Percentiles rank a stretch among this genome's conserved stretches.
These are phyloP conservation scores for Colletotrichum ledebouriae DNA, from an alignment of 2,329 filamentous ascomycete genomes.

Conservation along the genomic window DNA sequence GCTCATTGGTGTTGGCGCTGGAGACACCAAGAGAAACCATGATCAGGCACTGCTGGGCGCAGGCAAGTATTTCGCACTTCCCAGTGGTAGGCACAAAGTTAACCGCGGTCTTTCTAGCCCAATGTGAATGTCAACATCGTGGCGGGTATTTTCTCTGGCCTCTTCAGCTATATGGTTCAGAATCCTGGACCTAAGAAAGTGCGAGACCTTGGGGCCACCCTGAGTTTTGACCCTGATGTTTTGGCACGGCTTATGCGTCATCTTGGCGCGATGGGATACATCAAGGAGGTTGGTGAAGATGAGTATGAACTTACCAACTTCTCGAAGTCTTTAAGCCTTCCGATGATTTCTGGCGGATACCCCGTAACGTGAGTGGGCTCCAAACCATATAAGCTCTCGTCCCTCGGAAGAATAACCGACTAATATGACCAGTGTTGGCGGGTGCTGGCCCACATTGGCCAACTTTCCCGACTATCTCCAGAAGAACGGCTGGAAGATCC, in stretches of 20 bases:
- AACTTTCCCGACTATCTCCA: slow-evolving; percentile 35
- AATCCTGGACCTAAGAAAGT: slow-evolving; percentile 16
- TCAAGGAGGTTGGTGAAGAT: slow-evolving; percentile 50
- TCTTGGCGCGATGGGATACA: slow-evolving; percentile 51
- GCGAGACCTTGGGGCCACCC: not conserved
- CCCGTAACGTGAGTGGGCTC: slow-evolving; percentile 46
- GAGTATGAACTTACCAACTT: slow-evolving; percentile 51
- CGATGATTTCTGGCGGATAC: slow-evolving; percentile 46
- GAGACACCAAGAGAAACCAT: slow-evolving; percentile 52
- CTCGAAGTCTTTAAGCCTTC: slow-evolving; percentile 46
- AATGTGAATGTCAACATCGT: slow-evolving; percentile 11
- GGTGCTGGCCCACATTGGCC: slow-evolving; percentile 24
- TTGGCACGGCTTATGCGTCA: slow-evolving; percentile 52
- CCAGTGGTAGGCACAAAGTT: no score
- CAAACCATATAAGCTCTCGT: not conserved
- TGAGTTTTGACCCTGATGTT: slow-evolving; percentile 32
- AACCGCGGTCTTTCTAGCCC: not conserved
- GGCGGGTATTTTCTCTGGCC: slow-evolving; percentile 7
- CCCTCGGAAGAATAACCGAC: slow-evolving; percentile 18
- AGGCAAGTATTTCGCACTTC: slow-evolving; percentile 42
- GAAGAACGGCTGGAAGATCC: slow-evolving; percentile 8
- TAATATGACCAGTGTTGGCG: slow-evolving; percentile 11
- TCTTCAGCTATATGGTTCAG: slow-evolving; percentile 22
- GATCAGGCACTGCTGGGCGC: slow-evolving; percentile 49
- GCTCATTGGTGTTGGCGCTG: slow-evolving; percentile 20